Evolutionary conservation across 2,329 filamentous ascomycete species (phyloP), one percentile per base, ranked within the genome.

Genomic region (Dactylellina cionopaga): DNA sequence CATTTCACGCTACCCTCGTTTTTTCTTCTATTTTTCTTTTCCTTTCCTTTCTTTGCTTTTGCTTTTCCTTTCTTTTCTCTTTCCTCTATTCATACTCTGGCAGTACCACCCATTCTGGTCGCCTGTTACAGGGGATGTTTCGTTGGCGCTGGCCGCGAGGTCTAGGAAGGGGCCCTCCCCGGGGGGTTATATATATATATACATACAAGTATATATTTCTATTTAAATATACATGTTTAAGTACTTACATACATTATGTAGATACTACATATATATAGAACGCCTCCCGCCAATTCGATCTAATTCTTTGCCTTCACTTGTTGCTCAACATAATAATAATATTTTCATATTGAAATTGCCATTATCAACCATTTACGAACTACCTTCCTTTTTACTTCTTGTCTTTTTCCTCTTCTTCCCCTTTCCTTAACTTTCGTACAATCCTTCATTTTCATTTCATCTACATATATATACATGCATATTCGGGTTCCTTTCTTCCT

Each of bases 91-190:
- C 25, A 31, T 15, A 27, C 22, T 7, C n/a, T 44, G 31, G 54
- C 37, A 49, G 44, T 52, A 51, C 39, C 41, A 13, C 44, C 39
- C 39, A 47, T 66, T 49, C 39, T 43, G 44, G 63, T 47, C 10
- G 56, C 56, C 58, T 71, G 58, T 54, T 54, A 71, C 66, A 71
- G 39, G 66, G 66, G 49, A 39, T 35, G 66, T 71, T 71, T 71
- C 66, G 66, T 71, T 71, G 66, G 66, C 66, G 66, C 66, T 71
- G 58, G 39, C 54, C 46, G 65, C 66, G 51, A 62, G 56, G 63
- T 65, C 49, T 56, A 44, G 49, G 44, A 41, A 31, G 44, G 22
- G 35, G 37, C 6, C 11, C 11, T 19, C 35, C 13, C 13, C 35
- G 35, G n/a, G 35, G n/a, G n/a, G 35, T 22, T 55, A 33, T 51